These are phyloP conservation scores for Kwoniella sp. DNA, from an alignment of 768 basidiomycete genomes.

Conservation along the genomic window DNA sequence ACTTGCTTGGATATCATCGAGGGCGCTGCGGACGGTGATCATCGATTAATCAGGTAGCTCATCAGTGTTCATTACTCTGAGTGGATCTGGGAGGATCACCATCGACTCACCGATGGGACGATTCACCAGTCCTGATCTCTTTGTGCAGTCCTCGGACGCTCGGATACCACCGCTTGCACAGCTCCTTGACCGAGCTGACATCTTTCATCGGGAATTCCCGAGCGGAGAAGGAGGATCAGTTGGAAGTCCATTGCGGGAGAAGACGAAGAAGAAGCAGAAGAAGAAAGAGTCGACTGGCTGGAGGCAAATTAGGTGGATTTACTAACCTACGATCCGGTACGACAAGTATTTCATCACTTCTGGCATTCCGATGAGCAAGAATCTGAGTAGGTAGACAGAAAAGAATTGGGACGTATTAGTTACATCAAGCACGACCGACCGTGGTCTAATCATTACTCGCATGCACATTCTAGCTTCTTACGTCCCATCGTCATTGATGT, in stretches of 20 bases:
- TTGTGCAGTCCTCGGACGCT: slow-evolving; percentile 29
- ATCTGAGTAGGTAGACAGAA: no score
- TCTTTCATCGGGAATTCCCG: slow-evolving; percentile 25
- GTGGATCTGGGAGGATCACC: background rate
- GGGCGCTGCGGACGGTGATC: slow-evolving; percentile 61
- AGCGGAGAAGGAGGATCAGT: no score
- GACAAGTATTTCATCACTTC: slow-evolving; percentile 66
- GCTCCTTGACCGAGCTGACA: slow-evolving; percentile 54
- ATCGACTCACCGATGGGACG: slow-evolving; percentile 39
- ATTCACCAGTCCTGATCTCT: slow-evolving; percentile 29
- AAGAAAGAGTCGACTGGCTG: no score
- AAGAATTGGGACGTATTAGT: no score
- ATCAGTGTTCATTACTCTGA: background rate
- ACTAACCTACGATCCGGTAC: slow-evolving; percentile 56
- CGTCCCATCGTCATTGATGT: no score
- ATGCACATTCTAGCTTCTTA: no score
- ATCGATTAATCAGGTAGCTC: background rate
- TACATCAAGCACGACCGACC: slow-evolving; percentile 7
- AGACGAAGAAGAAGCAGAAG: no score
- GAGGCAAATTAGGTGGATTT: no score
- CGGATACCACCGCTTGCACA: slow-evolving; percentile 56
- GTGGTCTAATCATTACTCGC: no score
- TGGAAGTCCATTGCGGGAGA: no score
- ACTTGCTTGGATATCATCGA: slow-evolving; percentile 77
- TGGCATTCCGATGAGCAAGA: slow-evolving; percentile 71